Evolutionary conservation across 257 asterid species (phyloP), one percentile per base, ranked within the genome.

Genomic region (Plantago ovata): DNA sequence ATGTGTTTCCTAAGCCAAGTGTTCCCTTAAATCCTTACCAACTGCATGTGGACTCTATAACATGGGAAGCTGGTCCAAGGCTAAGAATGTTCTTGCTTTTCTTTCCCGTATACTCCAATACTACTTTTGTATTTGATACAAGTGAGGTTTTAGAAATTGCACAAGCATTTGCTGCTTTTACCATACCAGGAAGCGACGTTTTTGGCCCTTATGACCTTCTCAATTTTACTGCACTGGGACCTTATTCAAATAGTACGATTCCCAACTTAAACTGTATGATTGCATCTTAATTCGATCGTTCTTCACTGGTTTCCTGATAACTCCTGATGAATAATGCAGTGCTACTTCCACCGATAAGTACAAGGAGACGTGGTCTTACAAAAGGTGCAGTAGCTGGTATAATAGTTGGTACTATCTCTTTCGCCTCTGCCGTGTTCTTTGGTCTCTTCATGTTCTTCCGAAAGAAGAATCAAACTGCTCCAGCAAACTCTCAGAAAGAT

Each of bases 191-290:
- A 33, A 48, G 6, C 50, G 80, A 78, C 45, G 60, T 56, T 16
- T 81, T 72, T 54, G 87, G 87, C 61, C 87, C 84, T 22, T 78
- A 70, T 51, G 84, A 77, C 61, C 82, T 81, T 52, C 78, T 81
- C 68, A 68, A 75, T 72, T 81, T 81, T 68, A 78, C 73, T 12
- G 75, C 74, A 15, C 28, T 46, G 41, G 82, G 80, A 42, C 79
- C 74, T 59, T 72, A 62, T 40, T 28, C 65, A 45, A 2, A 47
- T 53, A 51, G 84, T 77, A 75, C n/a, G 79, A 45, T 45, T 45
- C 50, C n/a, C 1, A 8, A 5, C 14, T 1, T 13, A 43, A 15
- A 6, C 4, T 43, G 48, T 12, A 43, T 19, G 16, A n/a, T 44
- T 44, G 15, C 14, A 49, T 24, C 7, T 12, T 51, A 10, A 10